Base-by-base conservation (phyloP, 352 stramenopile genomes). In the Phytophthora nicotianae region DNA sequence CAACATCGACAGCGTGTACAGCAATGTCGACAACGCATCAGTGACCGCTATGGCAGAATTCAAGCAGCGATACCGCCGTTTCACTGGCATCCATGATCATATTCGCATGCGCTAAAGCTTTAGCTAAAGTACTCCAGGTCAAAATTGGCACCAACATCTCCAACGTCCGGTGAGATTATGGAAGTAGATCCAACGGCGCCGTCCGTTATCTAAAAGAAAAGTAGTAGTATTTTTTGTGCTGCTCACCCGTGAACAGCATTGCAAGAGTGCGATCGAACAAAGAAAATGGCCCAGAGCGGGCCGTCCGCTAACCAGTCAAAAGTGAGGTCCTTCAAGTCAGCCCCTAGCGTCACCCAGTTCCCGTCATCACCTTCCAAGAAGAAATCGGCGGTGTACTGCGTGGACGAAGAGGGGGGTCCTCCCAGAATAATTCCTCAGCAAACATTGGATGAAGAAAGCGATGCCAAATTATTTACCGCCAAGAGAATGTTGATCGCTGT, bases 371-470 rank as follows among this genome's bases (percentile, higher is more conserved):
- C 8, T 11, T 8, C 40, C 58, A n/a, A 62, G 46, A 47, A 54
- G n/a, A 63, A 43, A 8, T 63, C 60, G n/a, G 21, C 46, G 1
- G 53, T 68, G 9, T 70, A 70, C 43, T 62, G 49, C 33, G 21
- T 65, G 24, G 50, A 66, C 10, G 29, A 26, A 11, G 38, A 57
- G 48, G 27, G 35, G 5, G 45, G 29, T 24, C 8, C n/a, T 35
- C 2, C 27, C 14, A 43, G 26, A 7, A 46, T 33, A n/a, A 24
- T n/a, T 38, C 13, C 32, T 17, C 32, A 38, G 32, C 32, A 38
- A 38, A 17, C 32, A n/a, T 38, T 38, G 23, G n/a, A 49, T 14
- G 46, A 65, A 26, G 62, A 53, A 13, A 38, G 32, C 32, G 32
- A 38, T 38, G 32, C 32, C 13, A 38, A n/a, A n/a, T 5, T 62